A percentile compares a stretch with the other conserved stretches of the same genome.
phyloP scores from a whole-genome alignment of 495 filamentous ascomycete genomes.

The Echria macrotheca region DNA sequence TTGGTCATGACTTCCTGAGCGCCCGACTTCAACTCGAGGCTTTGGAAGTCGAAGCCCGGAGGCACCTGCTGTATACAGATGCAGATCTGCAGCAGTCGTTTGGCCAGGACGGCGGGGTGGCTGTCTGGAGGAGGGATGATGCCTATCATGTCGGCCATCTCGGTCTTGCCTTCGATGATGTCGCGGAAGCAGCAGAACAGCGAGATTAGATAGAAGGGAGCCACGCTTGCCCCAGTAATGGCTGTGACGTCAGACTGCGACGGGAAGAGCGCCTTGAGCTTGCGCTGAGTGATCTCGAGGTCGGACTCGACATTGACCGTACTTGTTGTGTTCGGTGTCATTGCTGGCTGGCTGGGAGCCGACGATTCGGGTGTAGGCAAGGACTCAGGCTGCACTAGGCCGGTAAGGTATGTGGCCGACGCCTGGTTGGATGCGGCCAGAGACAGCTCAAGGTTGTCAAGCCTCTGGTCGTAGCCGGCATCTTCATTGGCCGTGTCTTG shows the following conservation, averaged over 20 bases:
- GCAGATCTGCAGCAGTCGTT: constrained; percentile 41
- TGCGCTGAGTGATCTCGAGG: constrained; percentile 24
- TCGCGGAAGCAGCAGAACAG: constrained; percentile 25
- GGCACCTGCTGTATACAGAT: constrained; percentile 45
- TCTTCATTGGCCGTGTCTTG: constrained; percentile 11
- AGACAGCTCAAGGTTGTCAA: constrained; percentile 11
- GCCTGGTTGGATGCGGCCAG: no score
- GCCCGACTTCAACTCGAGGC: constrained; percentile 28
- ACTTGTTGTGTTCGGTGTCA: no score
- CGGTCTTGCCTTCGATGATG: constrained; percentile 19
- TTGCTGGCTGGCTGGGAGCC: no score
- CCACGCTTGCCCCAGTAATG: constrained; percentile 25
- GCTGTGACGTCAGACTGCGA: constrained; percentile 34
- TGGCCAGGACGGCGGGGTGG: constrained; percentile 43
- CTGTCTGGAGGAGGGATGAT: constrained; percentile 28
- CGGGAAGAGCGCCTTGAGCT: constrained; percentile 33
- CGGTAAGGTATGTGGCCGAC: constrained; percentile 19
- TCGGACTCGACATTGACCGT: constrained; percentile 12
- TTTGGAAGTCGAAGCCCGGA: constrained; percentile 18
- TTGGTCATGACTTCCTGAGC: constrained; percentile 25
- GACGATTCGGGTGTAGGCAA: constrained; percentile 24
- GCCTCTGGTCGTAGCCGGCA: constrained; percentile 3
- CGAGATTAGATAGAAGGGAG: constrained; percentile 26
- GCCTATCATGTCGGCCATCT: constrained; percentile 21
- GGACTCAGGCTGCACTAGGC: constrained; percentile 1